phyloP scores from a whole-genome alignment of 129 eudicot species.

The Artemisia argyi region DNA sequence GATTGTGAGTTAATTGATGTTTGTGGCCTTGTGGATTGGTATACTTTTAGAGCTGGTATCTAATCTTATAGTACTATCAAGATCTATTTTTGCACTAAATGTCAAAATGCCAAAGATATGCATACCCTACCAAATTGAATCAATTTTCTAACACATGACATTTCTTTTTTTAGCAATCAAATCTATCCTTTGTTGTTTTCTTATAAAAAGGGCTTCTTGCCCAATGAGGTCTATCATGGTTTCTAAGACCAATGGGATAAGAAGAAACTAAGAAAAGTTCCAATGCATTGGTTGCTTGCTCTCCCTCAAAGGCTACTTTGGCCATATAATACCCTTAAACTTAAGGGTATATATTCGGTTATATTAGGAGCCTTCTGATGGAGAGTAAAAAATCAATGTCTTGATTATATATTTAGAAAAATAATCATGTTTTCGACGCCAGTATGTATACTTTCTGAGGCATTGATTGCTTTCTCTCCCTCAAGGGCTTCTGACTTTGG shows the following conservation, averaged over 20 bases:
- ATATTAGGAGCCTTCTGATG: constrained; percentile 21
- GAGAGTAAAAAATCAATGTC: constrained; percentile 23
- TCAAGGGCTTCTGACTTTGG: constrained; percentile 3
- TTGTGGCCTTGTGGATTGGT: constrained; percentile 24
- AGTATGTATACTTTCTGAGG: not conserved
- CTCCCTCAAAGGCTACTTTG: constrained; percentile 42
- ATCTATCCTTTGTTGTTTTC: constrained; percentile 4
- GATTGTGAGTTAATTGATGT: constrained; percentile 14
- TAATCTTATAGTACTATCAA: constrained; percentile 26
- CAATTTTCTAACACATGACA: constrained; percentile 13
- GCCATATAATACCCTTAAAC: not conserved
- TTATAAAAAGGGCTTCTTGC: constrained; percentile 43
- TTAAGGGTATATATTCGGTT: constrained; percentile 1
- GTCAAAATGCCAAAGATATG: constrained; percentile 44
- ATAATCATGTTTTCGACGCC: not conserved
- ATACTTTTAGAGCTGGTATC: constrained; percentile 32
- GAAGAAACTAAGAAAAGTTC: constrained; percentile 18
- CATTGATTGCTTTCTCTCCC: constrained; percentile 10
- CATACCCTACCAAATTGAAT: constrained; percentile 32
- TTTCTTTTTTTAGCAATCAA: constrained; percentile 11
- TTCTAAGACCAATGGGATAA: constrained; percentile 26
- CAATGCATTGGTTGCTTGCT: constrained; percentile 30
- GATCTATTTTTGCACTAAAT: constrained; percentile 33
- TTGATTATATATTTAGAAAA: not conserved
- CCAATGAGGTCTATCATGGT: constrained; percentile 37